Conservation (phyloP, 331 rosid genomes). For the Erythrophleum ivorense region DNA sequence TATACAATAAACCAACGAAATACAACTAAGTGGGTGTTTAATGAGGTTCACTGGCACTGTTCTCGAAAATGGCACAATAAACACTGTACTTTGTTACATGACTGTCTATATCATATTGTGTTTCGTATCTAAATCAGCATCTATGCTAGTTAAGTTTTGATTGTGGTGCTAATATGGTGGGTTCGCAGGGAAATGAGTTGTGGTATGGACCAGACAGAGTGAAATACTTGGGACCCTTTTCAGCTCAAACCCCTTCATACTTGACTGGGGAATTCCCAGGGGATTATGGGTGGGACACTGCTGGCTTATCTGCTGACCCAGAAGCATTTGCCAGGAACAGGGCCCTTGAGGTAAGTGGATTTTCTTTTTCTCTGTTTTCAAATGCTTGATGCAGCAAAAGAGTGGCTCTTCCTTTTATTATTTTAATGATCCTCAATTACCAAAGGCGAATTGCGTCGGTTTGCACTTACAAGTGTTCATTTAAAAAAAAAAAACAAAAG, state of each 20-base stretch:
- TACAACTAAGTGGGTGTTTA: too few species aligned
- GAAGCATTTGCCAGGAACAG: slow-evolving; percentile 48
- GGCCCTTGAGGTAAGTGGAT: slow-evolving; percentile 41
- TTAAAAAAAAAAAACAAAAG: too few species aligned
- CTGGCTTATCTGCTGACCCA: slow-evolving; percentile 44
- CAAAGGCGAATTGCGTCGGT: too few species aligned
- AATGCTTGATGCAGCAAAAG: not conserved
- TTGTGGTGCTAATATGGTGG: slow-evolving; percentile 30
- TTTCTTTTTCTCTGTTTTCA: not conserved
- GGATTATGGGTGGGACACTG: slow-evolving; percentile 51
- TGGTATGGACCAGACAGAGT: slow-evolving; percentile 48
- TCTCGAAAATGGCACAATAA: too few species aligned
- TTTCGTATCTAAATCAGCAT: not conserved
- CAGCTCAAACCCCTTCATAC: slow-evolving; percentile 43
- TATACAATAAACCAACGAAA: too few species aligned
- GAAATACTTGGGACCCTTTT: slow-evolving; percentile 48
- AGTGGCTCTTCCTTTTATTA: not conserved
- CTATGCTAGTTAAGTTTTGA: not conserved
- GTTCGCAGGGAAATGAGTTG: slow-evolving; percentile 59
- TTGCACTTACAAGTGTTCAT: too few species aligned
- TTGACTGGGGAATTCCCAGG: slow-evolving; percentile 48
- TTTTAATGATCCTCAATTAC: too few species aligned
- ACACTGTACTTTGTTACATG: too few species aligned
- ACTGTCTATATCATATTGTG: too few species aligned
- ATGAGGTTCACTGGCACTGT: too few species aligned